Evolutionary conservation across 108 stramenopile species (phyloP), one percentile per base, ranked within the genome.

Genomic region (Nitzschia sp.): DNA sequence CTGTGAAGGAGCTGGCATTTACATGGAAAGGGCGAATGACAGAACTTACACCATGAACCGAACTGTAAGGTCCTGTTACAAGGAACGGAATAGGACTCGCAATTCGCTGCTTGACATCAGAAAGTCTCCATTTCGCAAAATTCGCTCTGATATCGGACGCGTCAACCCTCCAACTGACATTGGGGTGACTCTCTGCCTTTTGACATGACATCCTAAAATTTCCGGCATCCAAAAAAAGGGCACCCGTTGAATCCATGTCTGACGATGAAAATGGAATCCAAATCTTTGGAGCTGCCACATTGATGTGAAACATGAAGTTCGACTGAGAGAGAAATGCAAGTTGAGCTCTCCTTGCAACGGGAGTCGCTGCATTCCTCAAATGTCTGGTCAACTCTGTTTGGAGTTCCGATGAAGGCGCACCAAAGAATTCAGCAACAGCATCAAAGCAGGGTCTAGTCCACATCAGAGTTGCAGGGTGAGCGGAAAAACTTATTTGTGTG

Each of bases 331-430:
- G 59, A 42, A 92, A 66, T 15, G 88, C 88, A 22, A 89, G 63
- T 46, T 86, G 85, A 15, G 87, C 86, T 65, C 81, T 84, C 24
- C 86, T 67, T 15, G 91, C 91, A 40, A 86, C 70, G 14, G 86
- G 88, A n/a, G 91, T 92, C 11, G 91, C 82, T 41, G 77, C 88
- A 66, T 80, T 85, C 48, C 80, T 61, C n/a, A 92, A 69, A 57
- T 86, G 77, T 8, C 68, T 72, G 7, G 81, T 69, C 24, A 89
- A 66, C 41, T 84, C 78, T 34, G 69, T 77, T 44, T 82, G 65
- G 41, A 78, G 57, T 58, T 87, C 80, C 29, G 65, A 62, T 21
- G 80, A 67, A 12, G 74, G 71, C 14, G 67, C 81, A 14, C 71
- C 72, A 66, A 82, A 83, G 57, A 90, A 86, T 64, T 86, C 82